Evolutionary conservation across 1,284 basidiomycete species (phyloP), one percentile per base, ranked within the genome.

Genomic region (Microbotryomycetes sp.): DNA sequence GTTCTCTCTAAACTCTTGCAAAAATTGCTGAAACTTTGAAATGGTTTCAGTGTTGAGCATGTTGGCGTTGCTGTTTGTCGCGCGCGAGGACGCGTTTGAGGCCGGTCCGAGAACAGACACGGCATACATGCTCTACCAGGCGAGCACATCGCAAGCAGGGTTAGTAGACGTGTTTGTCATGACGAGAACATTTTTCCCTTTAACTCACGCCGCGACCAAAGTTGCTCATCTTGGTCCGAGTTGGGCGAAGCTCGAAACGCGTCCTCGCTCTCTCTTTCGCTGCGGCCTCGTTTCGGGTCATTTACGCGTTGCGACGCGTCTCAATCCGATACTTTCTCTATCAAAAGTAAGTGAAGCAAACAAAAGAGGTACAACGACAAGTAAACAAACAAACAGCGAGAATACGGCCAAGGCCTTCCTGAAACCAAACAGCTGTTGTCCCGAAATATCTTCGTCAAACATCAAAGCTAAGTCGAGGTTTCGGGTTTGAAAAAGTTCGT

Each of bases 11-110:
- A 89, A 97, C 63, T 86, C 84, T 45, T 87, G 81, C 56, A 97
- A 79, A 76, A 97, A 97, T 50, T 93, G 86, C 57, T 86, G 81
- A 46, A 97, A 81, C 47, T 85, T 80, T 69, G 83, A 85, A 73
- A 93, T 90, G 0, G 84, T 84, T 72, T 89, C 86, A 15, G 62
- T 61, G 61, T 69, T 69, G 48, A 45, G 49, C 30, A 42, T 45
- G 26, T 67, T 49, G 54, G 62, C 48, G 45, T 59, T 32, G 25
- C 51, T 56, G 31, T 50, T 52, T 46, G 47, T 46, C 51, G 56
- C n/a, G 23, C 51, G 53, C 16, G 36, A 42, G 50, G 53, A 57
- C 47, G 53, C 53, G 32, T 56, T 56, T 29, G 60, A 62, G 50
- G 59, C 59, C 46, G 54, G 51, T 31, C 65, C 65, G 19, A 70